Conservation (phyloP, 2,329 filamentous ascomycete species). For the Gyromitra esculenta region DNA sequence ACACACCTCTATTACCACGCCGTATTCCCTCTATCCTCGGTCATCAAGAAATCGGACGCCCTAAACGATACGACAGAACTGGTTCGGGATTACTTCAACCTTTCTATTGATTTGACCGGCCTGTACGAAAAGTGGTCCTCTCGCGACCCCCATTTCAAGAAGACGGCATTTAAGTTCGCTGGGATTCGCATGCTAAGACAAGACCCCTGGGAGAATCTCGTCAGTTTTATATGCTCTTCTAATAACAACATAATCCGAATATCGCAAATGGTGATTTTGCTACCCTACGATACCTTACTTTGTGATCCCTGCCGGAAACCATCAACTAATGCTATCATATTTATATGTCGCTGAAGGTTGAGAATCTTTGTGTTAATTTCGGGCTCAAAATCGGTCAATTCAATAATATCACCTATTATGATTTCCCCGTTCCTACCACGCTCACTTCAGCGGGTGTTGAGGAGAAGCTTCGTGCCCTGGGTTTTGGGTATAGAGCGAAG, state of each 20-base stretch:
- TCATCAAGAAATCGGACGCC: slow-evolving; percentile 59
- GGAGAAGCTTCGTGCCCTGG: slow-evolving; percentile 78
- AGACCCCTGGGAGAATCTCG: slow-evolving; percentile 92
- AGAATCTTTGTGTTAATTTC: slow-evolving; percentile 88
- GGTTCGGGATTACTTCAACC: slow-evolving; percentile 85
- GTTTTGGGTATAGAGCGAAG: slow-evolving; percentile 93
- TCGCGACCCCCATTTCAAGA: slow-evolving; percentile 86
- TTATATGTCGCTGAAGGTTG: slow-evolving; percentile 65
- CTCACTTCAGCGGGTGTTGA: slow-evolving; percentile 82
- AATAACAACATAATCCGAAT: slow-evolving; percentile 98
- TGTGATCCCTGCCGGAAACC: background rate
- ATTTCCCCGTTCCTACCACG: slow-evolving; percentile 81
- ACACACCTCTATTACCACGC: slow-evolving; percentile 81
- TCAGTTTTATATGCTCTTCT: slow-evolving; percentile 97
- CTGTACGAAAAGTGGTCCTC: slow-evolving; percentile 89
- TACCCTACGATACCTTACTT: background rate
- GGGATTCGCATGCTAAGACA: slow-evolving; percentile 93
- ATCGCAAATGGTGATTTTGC: slow-evolving; percentile 79
- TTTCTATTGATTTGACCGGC: slow-evolving; percentile 76
- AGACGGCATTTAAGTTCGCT: slow-evolving; percentile 84
- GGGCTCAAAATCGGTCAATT: slow-evolving; percentile 66
- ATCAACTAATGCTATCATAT: slow-evolving; percentile 1
- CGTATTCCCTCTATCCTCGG: slow-evolving; percentile 65
- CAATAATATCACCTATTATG: slow-evolving; percentile 75
- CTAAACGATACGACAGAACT: slow-evolving; percentile 77